These are phyloP conservation scores for Mucor velutinosus DNA, from an alignment of 371 early-diverging fungal genomes.

Conservation along the genomic window DNA sequence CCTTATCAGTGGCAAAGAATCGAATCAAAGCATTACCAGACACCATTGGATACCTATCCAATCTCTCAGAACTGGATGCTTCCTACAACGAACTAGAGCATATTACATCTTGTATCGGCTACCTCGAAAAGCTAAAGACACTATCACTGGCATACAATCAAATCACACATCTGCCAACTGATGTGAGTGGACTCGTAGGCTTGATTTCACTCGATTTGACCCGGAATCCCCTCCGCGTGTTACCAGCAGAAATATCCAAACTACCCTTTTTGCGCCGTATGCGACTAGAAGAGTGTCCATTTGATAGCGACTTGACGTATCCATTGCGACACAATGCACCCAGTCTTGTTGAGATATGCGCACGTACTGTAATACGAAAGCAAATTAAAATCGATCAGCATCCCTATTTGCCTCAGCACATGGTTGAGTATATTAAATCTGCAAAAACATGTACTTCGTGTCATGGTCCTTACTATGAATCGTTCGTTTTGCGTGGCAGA, in stretches of 20 bases:
- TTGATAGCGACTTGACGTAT: constrained; percentile 20
- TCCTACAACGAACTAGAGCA: constrained; percentile 46
- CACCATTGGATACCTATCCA: constrained; percentile 61
- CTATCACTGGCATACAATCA: constrained; percentile 14
- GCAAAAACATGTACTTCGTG: constrained; percentile 79
- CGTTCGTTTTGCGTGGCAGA: constrained; percentile 55
- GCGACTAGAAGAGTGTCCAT: constrained; percentile 51
- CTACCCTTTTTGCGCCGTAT: constrained; percentile 58
- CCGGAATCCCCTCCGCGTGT: constrained; percentile 52
- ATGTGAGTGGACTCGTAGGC: constrained; percentile 65
- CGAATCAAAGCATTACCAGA: constrained; percentile 57
- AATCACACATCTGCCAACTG: constrained; percentile 50
- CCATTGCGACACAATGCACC: constrained; percentile 36
- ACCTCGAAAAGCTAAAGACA: constrained; percentile 35
- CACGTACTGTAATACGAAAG: constrained; percentile 68
- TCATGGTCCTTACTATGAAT: constrained; percentile 80
- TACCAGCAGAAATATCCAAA: constrained; percentile 34
- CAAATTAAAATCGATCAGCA: constrained; percentile 52
- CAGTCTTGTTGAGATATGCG: constrained; percentile 71
- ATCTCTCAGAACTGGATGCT: constrained; percentile 57
- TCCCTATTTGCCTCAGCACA: constrained; percentile 41
- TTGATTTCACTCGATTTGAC: constrained; percentile 63
- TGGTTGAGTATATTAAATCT: constrained; percentile 64
- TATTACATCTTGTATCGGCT: constrained; percentile 49
- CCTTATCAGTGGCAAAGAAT: constrained; percentile 50